Evolutionary conservation across 495 filamentous ascomycete species (phyloP), one percentile per base, ranked within the genome.

Genomic region (Lineolata rhizophorae): DNA sequence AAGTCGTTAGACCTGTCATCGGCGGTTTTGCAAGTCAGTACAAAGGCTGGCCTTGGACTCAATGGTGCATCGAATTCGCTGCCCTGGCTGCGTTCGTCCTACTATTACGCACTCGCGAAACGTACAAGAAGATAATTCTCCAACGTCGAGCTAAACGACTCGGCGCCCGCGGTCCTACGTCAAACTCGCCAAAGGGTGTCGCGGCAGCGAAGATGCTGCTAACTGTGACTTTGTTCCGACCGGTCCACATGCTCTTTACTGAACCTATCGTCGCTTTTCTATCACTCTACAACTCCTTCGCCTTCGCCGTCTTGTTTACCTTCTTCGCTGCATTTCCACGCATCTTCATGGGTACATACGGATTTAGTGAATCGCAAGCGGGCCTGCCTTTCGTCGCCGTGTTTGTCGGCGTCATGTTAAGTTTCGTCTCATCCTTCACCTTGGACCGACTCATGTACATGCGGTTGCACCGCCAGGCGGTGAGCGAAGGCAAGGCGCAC

Each of bases 321-420:
- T 77, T 76, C 54, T 75, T 79, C 37, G 66, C 66, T 9, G 68
- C 67, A 0, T 59, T 74, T 16, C 72, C 69, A 0, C 55, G 60
- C 22, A 32, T 46, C n/a, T 48, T 48, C 31, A 20, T 27, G 13
- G 27, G 18, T 1, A 29, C 33, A 6, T 48, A 48, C 36, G 4
- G 16, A 19, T 45, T 48, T 29, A 39, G 31, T 9, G 28, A 28
- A 11, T 38, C 35, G 6, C 44, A 69, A 29, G 51, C 51, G 5
- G 72, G 73, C 2, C 49, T 76, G 1, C 55, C 62, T 2, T 79
- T 76, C 38, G 27, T 76, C 15, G 53, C 54, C 5, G 59, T 77
- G 36, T 61, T 60, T 1, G 36, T 65, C 0, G 73, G 73, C 6
- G 67, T 63, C 37, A 10, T 64, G 1, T 29, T 74, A 0, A 62